Evolutionary conservation across 805 yeast genomes (phyloP).

Genomic region (Isabelozyma rhagii): DNA sequence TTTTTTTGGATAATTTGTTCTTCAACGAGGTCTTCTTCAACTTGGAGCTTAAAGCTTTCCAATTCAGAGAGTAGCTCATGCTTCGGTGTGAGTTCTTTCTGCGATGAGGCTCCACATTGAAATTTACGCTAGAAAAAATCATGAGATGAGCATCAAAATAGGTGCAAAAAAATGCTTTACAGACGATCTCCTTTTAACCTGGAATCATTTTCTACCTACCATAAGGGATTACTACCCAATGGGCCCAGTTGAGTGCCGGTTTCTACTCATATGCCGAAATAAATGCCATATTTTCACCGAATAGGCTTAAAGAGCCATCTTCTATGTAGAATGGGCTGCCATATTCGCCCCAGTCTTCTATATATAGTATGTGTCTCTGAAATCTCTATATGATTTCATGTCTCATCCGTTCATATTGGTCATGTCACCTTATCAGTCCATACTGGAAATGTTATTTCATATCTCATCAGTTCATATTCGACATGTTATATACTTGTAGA

Average conservation of each 20-base stretch:
- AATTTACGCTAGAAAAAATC: background rate
- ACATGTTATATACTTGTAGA: slow-evolving; percentile 49
- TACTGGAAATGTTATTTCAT: slow-evolving; percentile 29
- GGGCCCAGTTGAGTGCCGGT: too few species aligned
- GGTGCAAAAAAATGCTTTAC: background rate
- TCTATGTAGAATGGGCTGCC: background rate
- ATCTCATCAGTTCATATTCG: slow-evolving; percentile 5
- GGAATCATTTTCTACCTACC: too few species aligned
- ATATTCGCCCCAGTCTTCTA: background rate
- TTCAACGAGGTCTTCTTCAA: slow-evolving; percentile 7
- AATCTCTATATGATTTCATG: background rate
- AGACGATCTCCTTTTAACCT: background rate
- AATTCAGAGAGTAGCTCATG: slow-evolving; percentile 5
- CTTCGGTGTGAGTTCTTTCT: background rate
- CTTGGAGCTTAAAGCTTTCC: slow-evolving; percentile 4
- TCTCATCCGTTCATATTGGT: background rate
- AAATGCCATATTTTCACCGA: background rate
- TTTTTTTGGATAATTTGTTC: slow-evolving; percentile 2
- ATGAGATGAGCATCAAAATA: background rate
- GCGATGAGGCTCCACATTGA: too few species aligned
- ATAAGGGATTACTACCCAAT: too few species aligned
- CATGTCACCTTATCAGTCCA: background rate
- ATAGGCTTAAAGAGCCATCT: background rate
- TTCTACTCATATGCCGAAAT: too few species aligned
- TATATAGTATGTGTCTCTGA: background rate